A percentile compares a stretch with the other conserved stretches of the same genome.
These are phyloP conservation scores for Coprinellus aureogranulatus DNA, from an alignment of 768 basidiomycete genomes.

Conservation along the genomic window DNA sequence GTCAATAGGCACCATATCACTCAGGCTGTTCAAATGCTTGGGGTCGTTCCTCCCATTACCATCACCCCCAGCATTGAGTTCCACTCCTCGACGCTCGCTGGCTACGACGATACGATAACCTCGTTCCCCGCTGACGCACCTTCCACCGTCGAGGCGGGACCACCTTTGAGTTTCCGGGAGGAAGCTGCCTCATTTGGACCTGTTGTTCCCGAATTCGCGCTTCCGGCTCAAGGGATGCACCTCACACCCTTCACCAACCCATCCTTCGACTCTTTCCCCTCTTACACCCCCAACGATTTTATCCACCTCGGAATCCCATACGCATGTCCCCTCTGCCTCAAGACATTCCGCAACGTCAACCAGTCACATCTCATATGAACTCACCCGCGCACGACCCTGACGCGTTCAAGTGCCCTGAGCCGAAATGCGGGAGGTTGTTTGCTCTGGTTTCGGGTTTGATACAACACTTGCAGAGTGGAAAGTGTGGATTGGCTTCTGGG, in stretches of 20 bases:
- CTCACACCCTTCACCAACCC: too few species aligned
- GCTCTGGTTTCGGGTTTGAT: conserved; percentile 54
- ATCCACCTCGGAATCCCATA: conserved; percentile 27
- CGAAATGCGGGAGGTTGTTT: conserved; percentile 45
- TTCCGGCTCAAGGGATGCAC: too few species aligned
- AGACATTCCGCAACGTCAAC: conserved; percentile 35
- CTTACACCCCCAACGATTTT: conserved; percentile 7
- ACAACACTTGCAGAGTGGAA: conserved; percentile 65
- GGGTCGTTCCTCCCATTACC: conserved; percentile 55
- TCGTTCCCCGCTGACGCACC: background rate
- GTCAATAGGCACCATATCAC: conserved; percentile 41
- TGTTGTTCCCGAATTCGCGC: background rate
- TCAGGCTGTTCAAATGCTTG: conserved; percentile 40
- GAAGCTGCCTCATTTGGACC: conserved; percentile 11
- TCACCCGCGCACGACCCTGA: conserved; percentile 58
- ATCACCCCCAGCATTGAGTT: conserved; percentile 39
- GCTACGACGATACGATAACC: too few species aligned
- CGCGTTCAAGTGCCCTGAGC: conserved; percentile 55
- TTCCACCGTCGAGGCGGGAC: background rate
- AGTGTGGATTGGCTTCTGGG: conserved; percentile 53
- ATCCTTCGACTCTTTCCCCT: too few species aligned
- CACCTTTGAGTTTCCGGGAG: conserved; percentile 16
- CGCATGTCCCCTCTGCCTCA: conserved; percentile 66
- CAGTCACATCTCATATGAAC: conserved; percentile 60
- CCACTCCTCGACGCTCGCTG: too few species aligned